A percentile compares a stretch with the other conserved stretches of the same genome.
Evolutionary conservation across 2,329 filamentous ascomycete species (phyloP).

Genomic region (Fonsecaea nubica): DNA sequence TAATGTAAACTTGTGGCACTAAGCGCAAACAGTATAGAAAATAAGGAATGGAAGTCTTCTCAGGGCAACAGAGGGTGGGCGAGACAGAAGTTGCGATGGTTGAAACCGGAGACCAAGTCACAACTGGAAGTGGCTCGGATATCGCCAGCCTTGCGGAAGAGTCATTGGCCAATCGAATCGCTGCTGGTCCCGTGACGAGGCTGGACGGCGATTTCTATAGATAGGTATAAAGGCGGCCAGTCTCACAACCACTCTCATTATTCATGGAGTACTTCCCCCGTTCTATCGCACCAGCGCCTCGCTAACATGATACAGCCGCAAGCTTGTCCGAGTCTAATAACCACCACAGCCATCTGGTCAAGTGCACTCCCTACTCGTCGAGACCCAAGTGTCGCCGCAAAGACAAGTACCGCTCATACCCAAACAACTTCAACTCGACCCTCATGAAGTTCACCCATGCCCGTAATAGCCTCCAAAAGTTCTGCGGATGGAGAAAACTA

Average conservation of each 20-base stretch:
- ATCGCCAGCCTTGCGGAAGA: neutral
- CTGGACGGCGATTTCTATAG: neutral
- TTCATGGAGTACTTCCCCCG: neutral
- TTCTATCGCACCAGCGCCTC: conserved; percentile 10
- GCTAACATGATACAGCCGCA: conserved; percentile 2
- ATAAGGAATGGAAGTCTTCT: neutral
- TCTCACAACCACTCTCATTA: neutral
- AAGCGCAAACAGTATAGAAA: neutral
- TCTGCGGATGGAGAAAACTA: conserved; percentile 59
- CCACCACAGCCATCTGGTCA: neutral
- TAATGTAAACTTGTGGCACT: neutral
- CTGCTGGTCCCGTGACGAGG: neutral
- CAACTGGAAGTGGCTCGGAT: neutral
- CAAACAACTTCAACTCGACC: conserved; percentile 63
- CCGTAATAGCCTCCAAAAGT: conserved; percentile 57
- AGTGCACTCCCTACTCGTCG: conserved; percentile 24
- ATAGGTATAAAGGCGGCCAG: neutral
- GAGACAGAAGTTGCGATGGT: neutral
- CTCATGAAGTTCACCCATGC: conserved; percentile 62
- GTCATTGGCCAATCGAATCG: neutral
- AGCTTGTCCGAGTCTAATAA: neutral
- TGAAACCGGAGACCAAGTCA: neutral
- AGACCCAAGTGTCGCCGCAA: conserved; percentile 59
- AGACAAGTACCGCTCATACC: conserved; percentile 65
- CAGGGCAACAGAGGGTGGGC: neutral